phyloP scores from a whole-genome alignment of 768 basidiomycete species.

The Hypholoma sublateritium region DNA sequence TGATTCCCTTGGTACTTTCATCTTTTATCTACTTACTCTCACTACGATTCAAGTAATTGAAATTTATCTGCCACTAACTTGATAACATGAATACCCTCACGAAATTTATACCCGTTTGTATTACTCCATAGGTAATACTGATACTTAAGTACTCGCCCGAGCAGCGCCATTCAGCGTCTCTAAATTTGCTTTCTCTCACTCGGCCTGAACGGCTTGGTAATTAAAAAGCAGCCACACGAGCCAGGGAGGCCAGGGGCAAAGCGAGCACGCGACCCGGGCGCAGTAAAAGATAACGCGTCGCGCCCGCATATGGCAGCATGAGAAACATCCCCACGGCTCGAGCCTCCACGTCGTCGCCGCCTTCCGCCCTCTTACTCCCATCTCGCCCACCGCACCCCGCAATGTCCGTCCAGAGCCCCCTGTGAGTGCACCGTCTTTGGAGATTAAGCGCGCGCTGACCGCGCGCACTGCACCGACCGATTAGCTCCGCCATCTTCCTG shows the following conservation, averaged over 20 bases:
- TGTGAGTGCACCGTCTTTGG: neutral
- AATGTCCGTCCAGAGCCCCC: constrained; percentile 6
- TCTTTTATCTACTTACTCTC: too few relatives aligned
- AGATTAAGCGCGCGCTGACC: neutral
- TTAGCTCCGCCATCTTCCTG: constrained; percentile 62
- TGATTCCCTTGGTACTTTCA: too few relatives aligned
- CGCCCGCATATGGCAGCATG: neutral
- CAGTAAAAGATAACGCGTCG: constrained; percentile 1
- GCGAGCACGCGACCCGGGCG: neutral
- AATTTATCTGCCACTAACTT: too few relatives aligned
- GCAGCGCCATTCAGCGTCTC: too few relatives aligned
- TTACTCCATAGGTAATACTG: too few relatives aligned
- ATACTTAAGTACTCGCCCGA: too few relatives aligned
- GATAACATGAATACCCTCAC: too few relatives aligned
- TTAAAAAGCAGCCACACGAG: neutral
- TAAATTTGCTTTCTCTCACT: too few relatives aligned
- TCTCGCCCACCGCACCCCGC: neutral
- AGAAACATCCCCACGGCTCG: neutral
- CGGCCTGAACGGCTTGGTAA: too few relatives aligned
- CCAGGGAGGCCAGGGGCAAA: neutral
- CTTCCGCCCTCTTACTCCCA: too few relatives aligned
- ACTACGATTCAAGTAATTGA: too few relatives aligned
- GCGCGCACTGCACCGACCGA: neutral
- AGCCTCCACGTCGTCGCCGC: neutral
- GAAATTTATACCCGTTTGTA: too few relatives aligned